Evolutionary conservation across 2,329 filamentous ascomycete species (phyloP), one percentile per base, ranked within the genome.

Genomic region (Aureobasidium sp.): DNA sequence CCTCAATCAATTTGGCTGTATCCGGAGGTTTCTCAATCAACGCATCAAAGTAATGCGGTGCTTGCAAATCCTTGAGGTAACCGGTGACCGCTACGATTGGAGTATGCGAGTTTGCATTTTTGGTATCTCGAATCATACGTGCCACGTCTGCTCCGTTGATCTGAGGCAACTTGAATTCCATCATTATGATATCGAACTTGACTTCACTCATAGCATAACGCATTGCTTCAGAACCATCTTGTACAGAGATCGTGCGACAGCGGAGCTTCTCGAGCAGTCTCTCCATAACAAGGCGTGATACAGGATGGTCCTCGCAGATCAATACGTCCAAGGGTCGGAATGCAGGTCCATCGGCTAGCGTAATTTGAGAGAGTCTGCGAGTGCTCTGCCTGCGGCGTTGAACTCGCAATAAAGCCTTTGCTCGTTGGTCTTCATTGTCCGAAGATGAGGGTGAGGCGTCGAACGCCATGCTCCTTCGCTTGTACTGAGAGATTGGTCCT

Each of bases 221-320:
- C 69, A 96, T 88, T 11, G 93, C 94, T 71, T 99, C 94, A 0
- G 90, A 87, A 0, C 94, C 94, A 67, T 92, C 96, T 3, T 87
- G 83, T 5, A 94, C 93, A 3, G 90, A 91, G 69, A 99, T 94
- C 9, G 93, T 97, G 45, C 94, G 89, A 70, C 94, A 99, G 39
- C 91, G 88, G 39, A 97, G 79, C 76, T 97, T 99, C 74, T 99
- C 94, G 58, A 99, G 82, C 8, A 99, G 78, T 69, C 96, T 94
- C 72, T 99, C 94, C 93, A 99, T 97, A n/a, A 99, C 93, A 79
- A 99, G 86, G 27, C 93, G 85, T 6, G 94, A 96, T 4, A 99
- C 93, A 0, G 94, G 94, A 72, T 99, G 94, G 69, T 99, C 94
- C 76, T 99, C 94, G 72, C 94, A 97, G 57, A 99, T 96, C 57